Evolutionary conservation across 2,329 filamentous ascomycete genomes (phyloP).

Genomic region (Chrysosphaeria jannelii): DNA sequence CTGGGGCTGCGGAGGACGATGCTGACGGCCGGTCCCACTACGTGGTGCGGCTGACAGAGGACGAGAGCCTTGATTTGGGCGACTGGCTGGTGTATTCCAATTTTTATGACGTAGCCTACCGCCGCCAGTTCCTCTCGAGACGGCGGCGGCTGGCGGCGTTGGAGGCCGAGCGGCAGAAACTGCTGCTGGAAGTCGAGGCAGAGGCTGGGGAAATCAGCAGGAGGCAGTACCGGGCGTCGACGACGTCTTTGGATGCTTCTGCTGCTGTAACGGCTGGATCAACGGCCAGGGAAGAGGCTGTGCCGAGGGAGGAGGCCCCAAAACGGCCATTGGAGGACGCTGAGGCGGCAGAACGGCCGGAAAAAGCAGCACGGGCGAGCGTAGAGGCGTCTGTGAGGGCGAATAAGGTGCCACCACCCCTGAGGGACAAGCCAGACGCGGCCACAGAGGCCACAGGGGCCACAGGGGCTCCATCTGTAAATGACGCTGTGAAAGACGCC

Average conservation of each 20-base stretch:
- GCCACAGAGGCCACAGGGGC: too few relatives aligned
- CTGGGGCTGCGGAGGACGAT: neutral
- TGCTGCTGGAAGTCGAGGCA: conserved; percentile 1
- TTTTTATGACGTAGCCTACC: conserved; percentile 1
- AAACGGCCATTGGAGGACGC: too few relatives aligned
- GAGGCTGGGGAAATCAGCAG: neutral
- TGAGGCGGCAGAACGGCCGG: too few relatives aligned
- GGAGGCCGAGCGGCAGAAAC: conserved; percentile 1
- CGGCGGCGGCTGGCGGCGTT: conserved; percentile 1
- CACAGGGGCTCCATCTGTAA: too few relatives aligned
- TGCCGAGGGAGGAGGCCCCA: too few relatives aligned
- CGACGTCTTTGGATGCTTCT: neutral
- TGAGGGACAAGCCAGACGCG: too few relatives aligned
- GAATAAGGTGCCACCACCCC: too few relatives aligned
- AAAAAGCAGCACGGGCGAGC: too few relatives aligned
- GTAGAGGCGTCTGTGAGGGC: too few relatives aligned
- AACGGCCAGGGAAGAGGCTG: neutral
- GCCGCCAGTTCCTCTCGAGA: neutral
- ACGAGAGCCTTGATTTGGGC: neutral
- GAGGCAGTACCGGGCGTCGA: neutral
- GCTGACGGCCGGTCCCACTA: neutral
- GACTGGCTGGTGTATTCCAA: conserved; percentile 1
- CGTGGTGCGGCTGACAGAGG: neutral
- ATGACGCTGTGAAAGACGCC: too few relatives aligned
- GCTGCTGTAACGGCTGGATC: neutral